Evolutionary conservation across 1,284 basidiomycete species (phyloP), one percentile per base, ranked within the genome.

Genomic region (Cryptococcus sp.): DNA sequence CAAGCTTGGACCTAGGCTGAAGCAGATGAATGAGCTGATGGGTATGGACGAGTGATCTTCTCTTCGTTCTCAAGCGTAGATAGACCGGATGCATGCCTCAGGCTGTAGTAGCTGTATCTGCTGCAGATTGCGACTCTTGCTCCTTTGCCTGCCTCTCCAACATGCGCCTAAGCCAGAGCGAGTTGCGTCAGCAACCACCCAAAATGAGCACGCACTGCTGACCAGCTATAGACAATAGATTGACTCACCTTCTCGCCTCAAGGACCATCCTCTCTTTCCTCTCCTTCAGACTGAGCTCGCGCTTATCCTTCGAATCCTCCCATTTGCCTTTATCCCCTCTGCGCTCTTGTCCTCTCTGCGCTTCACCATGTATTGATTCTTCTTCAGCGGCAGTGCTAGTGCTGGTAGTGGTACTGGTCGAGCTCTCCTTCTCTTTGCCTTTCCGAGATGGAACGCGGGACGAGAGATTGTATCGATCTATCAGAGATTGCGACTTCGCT

Each of bases 1-100:
- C 59, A 72, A 77, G 50, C 85, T 88, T 0, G 89, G 87, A 59
- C 81, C 81, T 64, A 80, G 89, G 58, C 71, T 91, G 67, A 70
- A 57, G 56, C 79, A 82, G 66, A 79, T 83, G 51, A 81, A 81
- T 56, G 62, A 69, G 58, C 52, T 77, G 39, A 65, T 74, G 66
- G 70, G 67, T 0, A 53, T 66, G 27, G 52, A 31, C 4, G 48
- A 63, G 8, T 35, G 47, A 40, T 40, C 27, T 47, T 47, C 2
- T 6, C 40, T 40, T 10, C 35, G 13, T 19, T 47, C 13, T 22
- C n/a, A 52, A 25, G 16, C 2, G 35, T 20, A 50, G 31, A 22
- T 44, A 13, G 49, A 35, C 31, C 7, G 11, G 31, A 59, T 23
- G 48, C 49, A 46, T 49, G 44, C 13, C 15, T 35, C 35, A 39